A percentile compares a stretch with the other conserved stretches of the same genome.
These are phyloP conservation scores for Pyrenopolyporus hunteri DNA, from an alignment of 495 filamentous ascomycete genomes.

Conservation along the genomic window DNA sequence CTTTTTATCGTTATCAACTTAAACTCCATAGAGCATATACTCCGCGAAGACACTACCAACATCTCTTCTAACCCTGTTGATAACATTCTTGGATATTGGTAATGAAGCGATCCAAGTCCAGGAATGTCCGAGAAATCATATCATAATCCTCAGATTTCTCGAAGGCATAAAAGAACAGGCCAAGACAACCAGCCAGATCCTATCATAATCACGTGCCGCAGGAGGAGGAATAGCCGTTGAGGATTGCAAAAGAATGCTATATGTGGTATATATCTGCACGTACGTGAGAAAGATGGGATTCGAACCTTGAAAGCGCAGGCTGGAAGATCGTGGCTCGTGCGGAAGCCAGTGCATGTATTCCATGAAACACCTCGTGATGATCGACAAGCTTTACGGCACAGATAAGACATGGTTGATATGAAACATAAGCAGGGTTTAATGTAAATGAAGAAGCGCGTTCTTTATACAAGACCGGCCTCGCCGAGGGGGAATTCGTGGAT, in stretches of 20 bases:
- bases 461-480: constrained; percentile 8
- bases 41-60: constrained; percentile 16
- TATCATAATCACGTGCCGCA: not conserved
- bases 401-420: constrained; percentile 29
- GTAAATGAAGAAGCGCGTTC: constrained; percentile 8
- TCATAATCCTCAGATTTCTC: constrained; percentile 5
- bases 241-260: constrained; percentile 14
- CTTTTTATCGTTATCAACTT: constrained; percentile 26
- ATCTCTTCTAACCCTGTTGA: constrained; percentile 23
- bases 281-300: not conserved
- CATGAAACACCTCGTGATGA: constrained; percentile 35
- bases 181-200: not conserved
- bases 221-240: not conserved
- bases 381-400: constrained; percentile 21
- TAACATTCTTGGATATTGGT: constrained; percentile 14
- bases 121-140: constrained; percentile 6
- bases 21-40: constrained; percentile 21
- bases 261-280: not conserved
- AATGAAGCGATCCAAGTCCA: not conserved
- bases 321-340: constrained; percentile 10
- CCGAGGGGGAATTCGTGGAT: not conserved
- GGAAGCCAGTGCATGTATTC: constrained; percentile 19
- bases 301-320: not conserved
- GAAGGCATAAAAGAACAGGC: not conserved
- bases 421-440: constrained; percentile 25